Evolutionary conservation across 371 early-diverging fungal species (phyloP), one percentile per base, ranked within the genome.

Genomic region (Mortierella sp.): DNA sequence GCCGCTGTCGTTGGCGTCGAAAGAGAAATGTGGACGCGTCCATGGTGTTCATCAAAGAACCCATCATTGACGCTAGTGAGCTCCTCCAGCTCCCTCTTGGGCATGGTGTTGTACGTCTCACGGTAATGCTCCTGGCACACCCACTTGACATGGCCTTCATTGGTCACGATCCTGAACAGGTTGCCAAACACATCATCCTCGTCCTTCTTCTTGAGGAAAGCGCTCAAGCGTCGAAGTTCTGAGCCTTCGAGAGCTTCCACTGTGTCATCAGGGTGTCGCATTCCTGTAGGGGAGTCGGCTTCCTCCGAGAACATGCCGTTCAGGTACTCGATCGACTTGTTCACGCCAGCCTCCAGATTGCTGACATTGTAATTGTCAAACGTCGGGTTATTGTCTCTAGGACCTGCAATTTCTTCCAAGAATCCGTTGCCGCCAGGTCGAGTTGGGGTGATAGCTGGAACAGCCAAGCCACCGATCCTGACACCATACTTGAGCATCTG

Each of bases 51-150:
- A 25, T 60, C 64, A 44, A 59, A 63, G 0, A 40, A 29, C 14
- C 71, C 65, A 0, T 60, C 56, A 8, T 60, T 55, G 39, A 59
- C 28, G 2, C 2, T 45, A 6, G 43, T 37, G 21, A 46, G 2
- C 10, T 70, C 64, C 10, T 25, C 47, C 25, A 70, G 45, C 40
- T 60, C 55, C n/a, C 34, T 22, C n/a, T 45, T 29, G 13, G 50
- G 43, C 25, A 28, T 25, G 10, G 40, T 57, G 31, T 62, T 54
- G 53, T 46, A 68, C 21, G 34, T 52, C 0, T 47, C 46, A 8
- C 62, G 68, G 24, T 61, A 68, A 24, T 68, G 68, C 21, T 68
- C 68, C 16, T 51, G 48, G 19, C 70, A 70, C 27, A 70, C 63
- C 63, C 70, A 70, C 34, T 62, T 62, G 45, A 63, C 70, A 49